Evolutionary conservation across 257 asterid species (phyloP).

Genomic region (Solanum etuberosum): DNA sequence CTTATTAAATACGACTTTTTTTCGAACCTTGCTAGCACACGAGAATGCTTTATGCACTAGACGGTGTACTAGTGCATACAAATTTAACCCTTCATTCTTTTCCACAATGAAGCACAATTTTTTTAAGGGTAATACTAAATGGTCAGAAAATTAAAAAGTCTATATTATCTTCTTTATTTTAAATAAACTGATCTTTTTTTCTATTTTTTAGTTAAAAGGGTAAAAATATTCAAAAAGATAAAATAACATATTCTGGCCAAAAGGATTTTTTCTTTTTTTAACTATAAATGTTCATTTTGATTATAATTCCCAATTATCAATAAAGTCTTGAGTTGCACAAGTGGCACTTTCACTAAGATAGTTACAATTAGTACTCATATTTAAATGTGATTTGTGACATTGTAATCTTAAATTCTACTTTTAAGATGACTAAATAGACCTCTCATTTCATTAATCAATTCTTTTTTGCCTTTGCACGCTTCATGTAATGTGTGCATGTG

Average conservation of each 20-base stretch:
- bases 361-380: not conserved
- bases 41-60: not conserved
- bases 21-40: not conserved
- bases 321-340: not conserved
- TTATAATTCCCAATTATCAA: not conserved
- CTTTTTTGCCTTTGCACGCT: not conserved
- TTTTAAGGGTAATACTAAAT: no score
- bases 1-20: no score
- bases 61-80: not conserved
- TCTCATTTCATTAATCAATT: conserved; percentile 4
- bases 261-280: no score
- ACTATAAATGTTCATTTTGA: not conserved
- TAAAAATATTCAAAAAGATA: no score
- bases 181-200: no score
- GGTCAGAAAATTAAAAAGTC: no score
- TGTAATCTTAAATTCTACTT: conserved; percentile 8
- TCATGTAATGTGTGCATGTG: conserved; percentile 21
- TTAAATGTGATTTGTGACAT: conserved; percentile 6
- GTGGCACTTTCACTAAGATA: not conserved
- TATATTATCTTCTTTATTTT: no score
- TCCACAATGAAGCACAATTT: not conserved
- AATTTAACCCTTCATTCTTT: not conserved
- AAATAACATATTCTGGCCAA: no score
- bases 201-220: no score
- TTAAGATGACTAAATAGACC: conserved; percentile 23